Conservation (phyloP, 2,329 filamentous ascomycete genomes). For the Aspergillus floridensis region DNA sequence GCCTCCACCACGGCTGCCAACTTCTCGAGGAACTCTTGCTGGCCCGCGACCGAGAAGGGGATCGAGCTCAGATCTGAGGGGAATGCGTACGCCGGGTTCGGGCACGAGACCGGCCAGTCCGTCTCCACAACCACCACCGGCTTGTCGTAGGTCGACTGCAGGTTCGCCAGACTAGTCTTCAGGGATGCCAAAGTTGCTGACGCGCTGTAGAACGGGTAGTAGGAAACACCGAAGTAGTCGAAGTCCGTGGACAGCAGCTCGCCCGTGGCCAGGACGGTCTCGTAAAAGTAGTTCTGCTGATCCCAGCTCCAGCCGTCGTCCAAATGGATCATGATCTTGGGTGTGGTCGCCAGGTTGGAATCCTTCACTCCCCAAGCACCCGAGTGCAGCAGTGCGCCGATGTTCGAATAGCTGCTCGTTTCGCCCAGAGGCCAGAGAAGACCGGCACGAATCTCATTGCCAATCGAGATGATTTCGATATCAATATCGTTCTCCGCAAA, state of each 20-base stretch:
- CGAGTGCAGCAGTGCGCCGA: slow-evolving; percentile 63
- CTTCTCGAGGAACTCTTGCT: slow-evolving; percentile 59
- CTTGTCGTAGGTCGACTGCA: slow-evolving; percentile 63
- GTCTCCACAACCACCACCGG: slow-evolving; percentile 68
- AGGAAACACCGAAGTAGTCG: slow-evolving; percentile 70
- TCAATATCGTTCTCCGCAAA: slow-evolving; percentile 57
- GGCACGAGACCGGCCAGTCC: slow-evolving; percentile 66
- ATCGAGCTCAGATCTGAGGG: slow-evolving; percentile 60
- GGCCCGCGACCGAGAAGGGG: slow-evolving; percentile 62
- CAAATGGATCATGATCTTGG: slow-evolving; percentile 71
- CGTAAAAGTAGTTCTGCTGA: slow-evolving; percentile 66
- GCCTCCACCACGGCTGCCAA: slow-evolving; percentile 57
- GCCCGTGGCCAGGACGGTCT: slow-evolving; percentile 53
- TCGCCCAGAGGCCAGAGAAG: slow-evolving; percentile 65
- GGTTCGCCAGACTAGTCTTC: slow-evolving; percentile 54
- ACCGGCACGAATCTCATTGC: slow-evolving; percentile 69
- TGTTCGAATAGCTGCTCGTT: slow-evolving; percentile 56
- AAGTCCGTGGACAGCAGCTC: slow-evolving; percentile 56
- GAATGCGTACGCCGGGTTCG: slow-evolving; percentile 57
- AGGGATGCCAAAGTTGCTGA: slow-evolving; percentile 59
- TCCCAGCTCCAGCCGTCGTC: slow-evolving; percentile 73
- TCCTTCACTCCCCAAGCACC: slow-evolving; percentile 65
- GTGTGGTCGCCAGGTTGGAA: slow-evolving; percentile 54
- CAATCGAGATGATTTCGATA: slow-evolving; percentile 65
- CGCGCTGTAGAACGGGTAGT: slow-evolving; percentile 68